Evolutionary conservation across 2,329 filamentous ascomycete species (phyloP).

Genomic region (Aspergillus brunneoviolaceus): DNA sequence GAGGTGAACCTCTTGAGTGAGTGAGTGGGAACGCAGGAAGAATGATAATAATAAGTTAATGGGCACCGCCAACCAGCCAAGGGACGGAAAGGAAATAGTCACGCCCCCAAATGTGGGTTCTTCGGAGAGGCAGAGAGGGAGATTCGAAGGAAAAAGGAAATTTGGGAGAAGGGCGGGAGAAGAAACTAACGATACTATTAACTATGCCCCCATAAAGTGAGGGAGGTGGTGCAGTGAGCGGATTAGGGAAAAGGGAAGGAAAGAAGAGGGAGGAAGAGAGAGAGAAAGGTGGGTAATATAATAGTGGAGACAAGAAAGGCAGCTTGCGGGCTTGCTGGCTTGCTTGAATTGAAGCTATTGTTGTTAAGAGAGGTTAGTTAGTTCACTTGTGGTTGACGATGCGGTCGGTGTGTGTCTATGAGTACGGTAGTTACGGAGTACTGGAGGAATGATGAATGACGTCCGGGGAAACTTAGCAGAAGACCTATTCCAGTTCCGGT

Average conservation of each 20-base stretch:
- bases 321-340: background rate
- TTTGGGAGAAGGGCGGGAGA: background rate
- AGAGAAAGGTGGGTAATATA: background rate
- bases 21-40: no score
- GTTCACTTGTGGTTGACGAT: background rate
- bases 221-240: background rate
- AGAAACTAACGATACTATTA: background rate
- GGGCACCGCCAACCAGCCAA: background rate
- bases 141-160: constrained; percentile 9
- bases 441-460: background rate
- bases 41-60: background rate
- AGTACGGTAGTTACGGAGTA: no score
- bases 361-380: background rate
- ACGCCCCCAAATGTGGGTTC: background rate
- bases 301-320: background rate
- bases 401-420: background rate
- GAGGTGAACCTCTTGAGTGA: background rate
- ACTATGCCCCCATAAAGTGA: background rate
- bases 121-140: background rate
- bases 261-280: background rate
- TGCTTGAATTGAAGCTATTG: background rate
- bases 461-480: background rate
- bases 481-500: background rate
- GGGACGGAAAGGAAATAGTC: background rate
- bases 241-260: background rate